Evolutionary conservation across 23 red algal genomes (phyloP).

Genomic region (Gracilaria gracilis): DNA sequence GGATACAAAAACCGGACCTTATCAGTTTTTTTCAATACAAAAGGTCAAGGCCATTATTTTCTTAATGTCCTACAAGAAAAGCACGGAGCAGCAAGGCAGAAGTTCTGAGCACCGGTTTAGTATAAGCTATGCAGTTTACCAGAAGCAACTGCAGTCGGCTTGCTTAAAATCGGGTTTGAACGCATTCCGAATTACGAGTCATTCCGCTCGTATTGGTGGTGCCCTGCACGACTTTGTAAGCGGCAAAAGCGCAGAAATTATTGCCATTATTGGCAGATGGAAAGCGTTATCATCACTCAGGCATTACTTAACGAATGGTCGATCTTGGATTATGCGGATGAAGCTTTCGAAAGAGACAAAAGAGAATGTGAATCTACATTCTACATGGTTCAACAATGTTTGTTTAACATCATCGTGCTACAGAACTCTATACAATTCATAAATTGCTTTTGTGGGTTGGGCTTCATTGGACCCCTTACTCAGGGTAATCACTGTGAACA

Average conservation of each 20-base stretch:
- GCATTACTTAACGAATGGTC: not conserved
- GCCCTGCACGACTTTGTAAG: not conserved
- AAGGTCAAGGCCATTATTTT: not conserved
- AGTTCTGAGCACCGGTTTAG: not conserved
- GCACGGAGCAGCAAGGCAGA: not conserved
- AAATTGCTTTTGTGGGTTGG: too few relatives aligned
- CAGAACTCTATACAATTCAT: too few relatives aligned
- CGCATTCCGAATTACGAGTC: not conserved
- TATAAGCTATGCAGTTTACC: not conserved
- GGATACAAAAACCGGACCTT: slow-evolving; percentile 24
- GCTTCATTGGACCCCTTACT: not conserved
- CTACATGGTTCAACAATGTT: not conserved
- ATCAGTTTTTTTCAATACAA: not conserved
- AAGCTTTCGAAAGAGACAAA: not conserved
- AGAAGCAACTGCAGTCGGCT: not conserved
- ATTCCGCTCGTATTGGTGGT: slow-evolving; percentile 23
- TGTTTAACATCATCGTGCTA: not conserved
- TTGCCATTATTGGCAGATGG: slow-evolving; percentile 11
- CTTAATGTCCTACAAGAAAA: not conserved
- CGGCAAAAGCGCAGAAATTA: slow-evolving; percentile 1
- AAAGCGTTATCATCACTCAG: not conserved
- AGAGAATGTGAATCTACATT: too few relatives aligned
- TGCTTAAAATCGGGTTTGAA: not conserved
- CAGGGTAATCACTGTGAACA: too few relatives aligned
- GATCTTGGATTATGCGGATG: slow-evolving; percentile 31